Evolutionary conservation across 371 early-diverging fungal species (phyloP).

Genomic region (Syncephalastrum racemosum): DNA sequence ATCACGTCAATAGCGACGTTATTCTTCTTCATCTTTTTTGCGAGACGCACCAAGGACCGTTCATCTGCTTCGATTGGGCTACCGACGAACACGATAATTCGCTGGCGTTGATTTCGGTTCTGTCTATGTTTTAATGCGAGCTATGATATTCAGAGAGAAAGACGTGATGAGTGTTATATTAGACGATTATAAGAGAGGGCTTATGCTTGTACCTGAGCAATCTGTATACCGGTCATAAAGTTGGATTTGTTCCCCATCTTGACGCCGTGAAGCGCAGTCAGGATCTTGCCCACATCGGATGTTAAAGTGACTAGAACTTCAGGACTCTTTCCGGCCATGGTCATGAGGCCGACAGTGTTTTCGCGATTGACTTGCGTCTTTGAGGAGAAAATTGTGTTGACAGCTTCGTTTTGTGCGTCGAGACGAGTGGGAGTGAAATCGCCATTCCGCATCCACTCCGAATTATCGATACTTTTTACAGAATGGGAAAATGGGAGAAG

Average conservation of each 20-base stretch:
- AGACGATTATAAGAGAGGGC: too few species aligned
- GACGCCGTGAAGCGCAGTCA: slow-evolving; percentile 83
- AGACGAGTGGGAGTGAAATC: slow-evolving; percentile 96
- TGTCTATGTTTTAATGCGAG: slow-evolving; percentile 96
- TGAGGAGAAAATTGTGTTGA: slow-evolving; percentile 87
- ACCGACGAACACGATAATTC: slow-evolving; percentile 94
- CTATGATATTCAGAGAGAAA: slow-evolving; percentile 42
- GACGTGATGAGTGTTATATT: neutral
- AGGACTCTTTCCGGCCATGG: slow-evolving; percentile 96
- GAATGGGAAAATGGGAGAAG: too few species aligned
- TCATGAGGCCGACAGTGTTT: slow-evolving; percentile 95
- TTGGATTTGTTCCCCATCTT: slow-evolving; percentile 72
- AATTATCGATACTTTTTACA: slow-evolving; percentile 99
- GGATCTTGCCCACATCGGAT: slow-evolving; percentile 86
- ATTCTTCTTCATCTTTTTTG: slow-evolving; percentile 97
- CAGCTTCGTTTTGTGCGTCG: slow-evolving; percentile 95
- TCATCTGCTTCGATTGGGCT: slow-evolving; percentile 85
- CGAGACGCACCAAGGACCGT: slow-evolving; percentile 84
- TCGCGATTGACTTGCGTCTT: slow-evolving; percentile 95
- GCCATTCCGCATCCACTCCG: slow-evolving; percentile 98
- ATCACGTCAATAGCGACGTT: slow-evolving; percentile 95
- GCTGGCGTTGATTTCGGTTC: slow-evolving; percentile 93
- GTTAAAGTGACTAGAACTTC: slow-evolving; percentile 94
- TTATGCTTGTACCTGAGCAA: slow-evolving; percentile 81
- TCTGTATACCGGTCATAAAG: slow-evolving; percentile 88